Base-by-base conservation (phyloP, 108 stramenopile species). In the Pseudonitzschia delicatissima region DNA sequence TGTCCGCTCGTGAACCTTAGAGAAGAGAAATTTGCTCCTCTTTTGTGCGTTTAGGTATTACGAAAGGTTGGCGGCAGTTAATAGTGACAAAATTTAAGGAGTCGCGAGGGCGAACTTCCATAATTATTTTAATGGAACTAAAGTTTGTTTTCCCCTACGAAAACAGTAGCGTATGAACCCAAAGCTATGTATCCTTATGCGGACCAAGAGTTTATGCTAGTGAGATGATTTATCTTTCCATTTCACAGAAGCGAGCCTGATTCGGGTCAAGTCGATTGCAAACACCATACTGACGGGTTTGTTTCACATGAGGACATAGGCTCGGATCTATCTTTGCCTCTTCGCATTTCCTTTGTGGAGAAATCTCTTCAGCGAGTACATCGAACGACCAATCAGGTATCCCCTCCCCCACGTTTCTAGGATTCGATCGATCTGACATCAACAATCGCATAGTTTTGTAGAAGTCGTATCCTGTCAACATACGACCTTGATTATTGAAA, bases 351-450 rank as follows among this genome's bases (percentile, higher is more conserved):
- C 81, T 40, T 36, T 57, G 27, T 4, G 9, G 0, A 27, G 77
- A 66, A 48, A 82, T 63, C 13, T 18, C 50, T 13, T 60, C n/a
- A 1, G 57, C 26, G 7, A 82, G 62, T 5, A 82, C 34, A 53
- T 82, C 66, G 39, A 58, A 77, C 4, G 81, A 77, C 81, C 81
- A 82, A 18, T 34, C n/a, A 11, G 81, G 74, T 35, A 82, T 74
- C 7, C 71, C 71, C 21, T 5, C 25, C 29, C 23, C 31, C 6
- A 31, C 33, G 15, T 7, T 12, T 15, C 12, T 5, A 20, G 23
- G 7, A 6, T 18, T 42, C 4, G 34, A 42, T 44, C 69, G 27
- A 29, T 62, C 64, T 48, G 20, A 17, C 59, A 82, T 79, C 0
- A 79, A 42, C 25, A 50, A 52, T 5, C 74, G 40, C 45, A 83